Evolutionary conservation across 2,329 filamentous ascomycete species (phyloP), one percentile per base, ranked within the genome.

Genomic region (Anthostomella pinea): DNA sequence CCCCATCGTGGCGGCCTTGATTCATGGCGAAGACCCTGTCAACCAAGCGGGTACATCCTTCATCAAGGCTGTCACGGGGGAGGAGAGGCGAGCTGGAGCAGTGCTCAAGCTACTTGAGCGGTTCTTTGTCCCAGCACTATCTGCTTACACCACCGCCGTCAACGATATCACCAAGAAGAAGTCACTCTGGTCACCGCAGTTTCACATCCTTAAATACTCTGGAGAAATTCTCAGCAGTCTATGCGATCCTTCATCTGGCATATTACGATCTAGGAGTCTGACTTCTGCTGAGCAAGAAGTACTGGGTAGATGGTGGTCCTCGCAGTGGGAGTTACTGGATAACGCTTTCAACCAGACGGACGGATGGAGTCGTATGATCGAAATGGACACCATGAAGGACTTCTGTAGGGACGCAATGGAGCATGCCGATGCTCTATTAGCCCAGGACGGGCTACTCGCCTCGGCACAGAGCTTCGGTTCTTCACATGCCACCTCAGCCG

Each of bases 381-480:
- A 91, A 33, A 93, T 88, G 57, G 65, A 71, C 14, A 71, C 79
- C 35, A 90, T 98, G 87, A 83, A 89, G 53, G 83, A 95, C 39
- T 96, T 97, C 54, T 96, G 90, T 57, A 83, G 93, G 48, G 88
- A 95, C 57, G 86, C 87, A 10, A 98, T 98, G 79, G 88, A 97
- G 53, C 86, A 95, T 56, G 90, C 91, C 1, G 87, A 95, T 55
- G 75, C 78, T 22, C 73, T 95, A 2, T 86, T 97, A 56, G 82
- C 87, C 25, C 83, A 95, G 51, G 93, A 94, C 59, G 83, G 81
- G 33, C 76, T 96, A 40, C 81, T 98, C 45, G 79, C 87, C 2
- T 85, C 83, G 29, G 85, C 86, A 9, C 62, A 89, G 23, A 60
- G 58, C 33, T 48, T 51, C 2, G 41, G 51, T 32, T 50, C 57